These are phyloP conservation scores for Asterionellopsis glacialis DNA, from an alignment of 108 stramenopile species.

Conservation along the genomic window DNA sequence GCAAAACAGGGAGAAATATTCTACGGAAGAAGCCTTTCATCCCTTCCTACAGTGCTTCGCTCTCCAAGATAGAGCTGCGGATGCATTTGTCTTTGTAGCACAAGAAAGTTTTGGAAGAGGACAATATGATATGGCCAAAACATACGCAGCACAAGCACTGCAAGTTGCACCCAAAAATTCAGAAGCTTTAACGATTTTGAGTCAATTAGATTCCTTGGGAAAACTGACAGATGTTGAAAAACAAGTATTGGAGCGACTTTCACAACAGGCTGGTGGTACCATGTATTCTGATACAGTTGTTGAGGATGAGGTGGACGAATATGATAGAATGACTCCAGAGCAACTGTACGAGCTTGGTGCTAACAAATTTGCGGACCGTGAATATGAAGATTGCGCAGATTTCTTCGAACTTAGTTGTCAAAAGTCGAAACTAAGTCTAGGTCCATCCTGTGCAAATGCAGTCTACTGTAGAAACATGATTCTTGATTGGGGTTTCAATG, in stretches of 20 bases:
- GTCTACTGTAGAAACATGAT: slow-evolving; percentile 71
- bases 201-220: slow-evolving; percentile 11
- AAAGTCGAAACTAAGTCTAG: slow-evolving; percentile 39
- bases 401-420: slow-evolving; percentile 70
- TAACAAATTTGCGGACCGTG: slow-evolving; percentile 40
- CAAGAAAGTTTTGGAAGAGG: slow-evolving; percentile 59
- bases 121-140: slow-evolving; percentile 59
- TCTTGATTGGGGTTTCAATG: slow-evolving; percentile 75
- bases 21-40: slow-evolving; percentile 62
- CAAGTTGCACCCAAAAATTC: slow-evolving; percentile 39
- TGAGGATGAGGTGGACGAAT: background rate
- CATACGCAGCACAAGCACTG: slow-evolving; percentile 61
- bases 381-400: slow-evolving; percentile 61
- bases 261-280: slow-evolving; percentile 18
- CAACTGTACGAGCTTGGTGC: slow-evolving; percentile 68
- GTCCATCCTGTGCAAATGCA: slow-evolving; percentile 68
- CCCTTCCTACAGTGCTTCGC: slow-evolving; percentile 62
- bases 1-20: slow-evolving; percentile 16
- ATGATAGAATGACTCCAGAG: slow-evolving; percentile 35
- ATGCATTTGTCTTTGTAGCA: slow-evolving; percentile 67
- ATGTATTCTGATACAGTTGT: slow-evolving; percentile 7
- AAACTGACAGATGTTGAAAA: background rate
- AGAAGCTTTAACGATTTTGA: slow-evolving; percentile 27
- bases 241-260: background rate
- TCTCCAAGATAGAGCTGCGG: slow-evolving; percentile 40